These are phyloP conservation scores for Durotheca rogersii DNA, from an alignment of 495 filamentous ascomycete species.

Conservation along the genomic window DNA sequence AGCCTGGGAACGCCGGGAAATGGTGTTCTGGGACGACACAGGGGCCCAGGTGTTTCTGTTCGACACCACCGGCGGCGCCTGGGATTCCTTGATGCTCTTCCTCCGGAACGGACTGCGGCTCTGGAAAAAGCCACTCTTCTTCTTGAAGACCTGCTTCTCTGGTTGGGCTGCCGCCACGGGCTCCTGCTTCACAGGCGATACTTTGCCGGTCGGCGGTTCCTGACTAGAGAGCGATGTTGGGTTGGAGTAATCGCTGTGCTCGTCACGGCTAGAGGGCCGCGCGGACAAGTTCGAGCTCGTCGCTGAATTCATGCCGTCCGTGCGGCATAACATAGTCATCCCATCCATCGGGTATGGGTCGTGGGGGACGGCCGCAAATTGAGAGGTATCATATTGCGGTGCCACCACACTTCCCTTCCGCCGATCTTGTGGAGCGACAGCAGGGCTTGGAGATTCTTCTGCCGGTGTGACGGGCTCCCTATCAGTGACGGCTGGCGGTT, in stretches of 20 bases:
- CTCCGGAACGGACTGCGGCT: conserved; percentile 91
- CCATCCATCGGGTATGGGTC: conserved; percentile 95
- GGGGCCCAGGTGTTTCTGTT: conserved; percentile 64
- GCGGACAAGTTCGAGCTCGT: conserved; percentile 71
- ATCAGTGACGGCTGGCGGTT: conserved; percentile 48
- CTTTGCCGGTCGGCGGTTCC: conserved; percentile 64
- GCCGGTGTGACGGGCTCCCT: conserved; percentile 57
- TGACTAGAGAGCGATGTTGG: conserved; percentile 88
- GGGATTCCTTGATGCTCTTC: conserved; percentile 82
- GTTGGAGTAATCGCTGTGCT: conserved; percentile 87
- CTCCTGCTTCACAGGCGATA: conserved; percentile 68
- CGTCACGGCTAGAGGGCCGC: conserved; percentile 83
- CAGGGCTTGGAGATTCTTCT: conserved; percentile 43
- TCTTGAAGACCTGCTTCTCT: conserved; percentile 72
- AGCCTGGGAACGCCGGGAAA: conserved; percentile 32
- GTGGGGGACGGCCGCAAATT: conserved; percentile 74
- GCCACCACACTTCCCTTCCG: conserved; percentile 41
- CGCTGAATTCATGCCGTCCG: conserved; percentile 66
- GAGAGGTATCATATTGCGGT: conserved; percentile 56
- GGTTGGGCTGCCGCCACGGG: conserved; percentile 49
- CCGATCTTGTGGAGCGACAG: conserved; percentile 27
- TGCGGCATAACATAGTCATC: conserved; percentile 97
- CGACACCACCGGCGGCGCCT: conserved; percentile 36
- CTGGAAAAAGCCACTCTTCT: conserved; percentile 89
- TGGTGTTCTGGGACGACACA: conserved; percentile 15